phyloP scores from a whole-genome alignment of 2,329 filamentous ascomycete genomes.

The Coniella lustricola region DNA sequence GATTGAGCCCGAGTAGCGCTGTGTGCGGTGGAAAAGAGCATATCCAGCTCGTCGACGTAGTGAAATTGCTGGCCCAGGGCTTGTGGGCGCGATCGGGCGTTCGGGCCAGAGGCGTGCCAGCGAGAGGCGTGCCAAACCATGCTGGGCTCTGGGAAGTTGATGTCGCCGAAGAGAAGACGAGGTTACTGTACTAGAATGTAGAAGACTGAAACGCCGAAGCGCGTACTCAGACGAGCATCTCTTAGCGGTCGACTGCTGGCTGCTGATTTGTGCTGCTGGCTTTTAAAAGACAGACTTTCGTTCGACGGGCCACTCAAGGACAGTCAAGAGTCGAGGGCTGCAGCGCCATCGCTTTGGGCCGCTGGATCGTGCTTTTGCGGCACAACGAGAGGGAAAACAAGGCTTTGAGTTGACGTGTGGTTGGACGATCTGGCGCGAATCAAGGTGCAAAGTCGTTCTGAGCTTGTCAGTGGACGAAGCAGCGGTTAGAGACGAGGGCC shows the following conservation, averaged over 20 bases:
- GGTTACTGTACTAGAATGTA: conserved; percentile 9
- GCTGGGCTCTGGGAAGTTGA: not conserved
- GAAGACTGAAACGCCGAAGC: not conserved
- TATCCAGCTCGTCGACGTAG: conserved; percentile 6
- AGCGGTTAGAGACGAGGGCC: too few species aligned
- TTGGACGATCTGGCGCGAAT: not conserved
- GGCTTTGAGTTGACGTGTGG: not conserved
- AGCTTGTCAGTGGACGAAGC: too few species aligned
- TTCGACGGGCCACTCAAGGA: conserved; percentile 7
- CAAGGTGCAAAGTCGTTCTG: not conserved
- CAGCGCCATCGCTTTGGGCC: conserved; percentile 5
- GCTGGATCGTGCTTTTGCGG: not conserved
- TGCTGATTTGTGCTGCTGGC: not conserved
- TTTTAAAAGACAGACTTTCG: not conserved
- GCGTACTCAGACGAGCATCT: not conserved
- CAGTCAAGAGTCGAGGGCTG: not conserved
- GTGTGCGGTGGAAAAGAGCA: conserved; percentile 1
- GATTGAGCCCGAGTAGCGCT: too few species aligned
- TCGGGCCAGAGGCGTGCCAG: conserved; percentile 9
- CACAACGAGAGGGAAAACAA: not conserved
- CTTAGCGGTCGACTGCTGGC: not conserved
- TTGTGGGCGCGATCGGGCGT: conserved; percentile 1
- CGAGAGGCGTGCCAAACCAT: conserved; percentile 11
- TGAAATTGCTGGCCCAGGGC: conserved; percentile 3
- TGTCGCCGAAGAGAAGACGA: not conserved